Evolutionary conservation across 768 basidiomycete species (phyloP).

Genomic region (Agaricus sinodeliciosus): DNA sequence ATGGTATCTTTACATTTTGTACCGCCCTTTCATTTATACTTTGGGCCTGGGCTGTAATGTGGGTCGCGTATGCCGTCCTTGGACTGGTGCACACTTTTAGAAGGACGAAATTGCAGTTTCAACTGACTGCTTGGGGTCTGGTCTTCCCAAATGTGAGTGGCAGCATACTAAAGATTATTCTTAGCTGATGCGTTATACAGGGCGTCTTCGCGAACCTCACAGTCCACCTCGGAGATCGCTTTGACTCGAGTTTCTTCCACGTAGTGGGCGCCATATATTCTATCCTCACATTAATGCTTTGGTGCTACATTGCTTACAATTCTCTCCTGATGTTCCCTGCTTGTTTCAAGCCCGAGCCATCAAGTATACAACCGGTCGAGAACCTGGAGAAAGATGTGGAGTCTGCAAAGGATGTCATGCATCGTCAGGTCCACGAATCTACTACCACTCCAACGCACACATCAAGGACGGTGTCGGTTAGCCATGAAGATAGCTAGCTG

Average conservation of each 20-base stretch:
- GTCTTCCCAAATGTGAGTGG: slow-evolving; percentile 58
- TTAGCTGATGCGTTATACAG: slow-evolving; percentile 11
- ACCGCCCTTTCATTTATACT: slow-evolving; percentile 43
- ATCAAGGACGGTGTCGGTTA: neutral
- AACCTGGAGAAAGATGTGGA: neutral
- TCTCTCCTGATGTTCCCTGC: slow-evolving; percentile 23
- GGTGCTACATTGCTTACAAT: slow-evolving; percentile 39
- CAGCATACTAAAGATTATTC: neutral
- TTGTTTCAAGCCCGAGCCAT: neutral
- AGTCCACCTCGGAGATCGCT: slow-evolving; percentile 38
- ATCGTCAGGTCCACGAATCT: neutral
- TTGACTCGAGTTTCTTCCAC: slow-evolving; percentile 51
- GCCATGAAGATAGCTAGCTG: neutral
- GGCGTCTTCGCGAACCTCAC: slow-evolving; percentile 62
- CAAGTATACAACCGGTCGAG: neutral
- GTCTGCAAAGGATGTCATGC: neutral
- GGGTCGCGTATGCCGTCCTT: slow-evolving; percentile 51
- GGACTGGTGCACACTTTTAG: slow-evolving; percentile 38
- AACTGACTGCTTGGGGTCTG: slow-evolving; percentile 57
- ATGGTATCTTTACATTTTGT: slow-evolving; percentile 37
- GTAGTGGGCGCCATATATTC: slow-evolving; percentile 53
- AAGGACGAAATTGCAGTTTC: slow-evolving; percentile 40
- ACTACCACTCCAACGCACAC: neutral
- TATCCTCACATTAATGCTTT: slow-evolving; percentile 41
- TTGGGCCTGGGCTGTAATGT: slow-evolving; percentile 61